Conservation (phyloP, 139 green algal species). For the Volvox africanus region DNA sequence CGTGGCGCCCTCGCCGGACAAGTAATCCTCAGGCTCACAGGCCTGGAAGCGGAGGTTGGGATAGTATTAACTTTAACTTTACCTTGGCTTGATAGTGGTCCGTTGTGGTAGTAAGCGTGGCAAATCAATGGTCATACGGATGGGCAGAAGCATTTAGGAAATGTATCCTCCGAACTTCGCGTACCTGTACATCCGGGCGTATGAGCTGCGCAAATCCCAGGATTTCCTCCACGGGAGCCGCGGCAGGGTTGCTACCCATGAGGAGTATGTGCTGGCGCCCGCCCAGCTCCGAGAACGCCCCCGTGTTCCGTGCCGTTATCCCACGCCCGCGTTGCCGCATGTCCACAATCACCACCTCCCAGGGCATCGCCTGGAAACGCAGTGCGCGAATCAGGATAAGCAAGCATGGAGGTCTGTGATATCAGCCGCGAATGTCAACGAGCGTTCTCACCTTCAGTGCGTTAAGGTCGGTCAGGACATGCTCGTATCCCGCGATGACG, state of each 20-base stretch:
- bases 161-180: background rate
- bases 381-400: background rate
- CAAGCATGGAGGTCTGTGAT: too few species aligned
- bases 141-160: too few species aligned
- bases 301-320: constrained; percentile 1
- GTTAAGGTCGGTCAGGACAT: constrained; percentile 63
- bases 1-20: background rate
- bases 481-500: constrained; percentile 81
- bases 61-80: too few species aligned
- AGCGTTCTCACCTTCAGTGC: constrained; percentile 55
- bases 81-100: too few species aligned
- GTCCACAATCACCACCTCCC: constrained; percentile 82
- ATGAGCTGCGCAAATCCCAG: constrained; percentile 1
- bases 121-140: too few species aligned
- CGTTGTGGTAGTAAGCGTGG: too few species aligned
- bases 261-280: constrained; percentile 67
- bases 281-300: constrained; percentile 40
- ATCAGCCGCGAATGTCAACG: too few species aligned
- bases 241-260: constrained; percentile 18
- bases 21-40: constrained; percentile 9
- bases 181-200: constrained; percentile 42
- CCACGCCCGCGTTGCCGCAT: constrained; percentile 65
- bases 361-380: constrained; percentile 59
- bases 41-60: background rate
- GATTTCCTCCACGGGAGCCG: constrained; percentile 20